Conservation (phyloP, 1,139 yeast species). For the Hemisphaericaspora subhashii region DNA sequence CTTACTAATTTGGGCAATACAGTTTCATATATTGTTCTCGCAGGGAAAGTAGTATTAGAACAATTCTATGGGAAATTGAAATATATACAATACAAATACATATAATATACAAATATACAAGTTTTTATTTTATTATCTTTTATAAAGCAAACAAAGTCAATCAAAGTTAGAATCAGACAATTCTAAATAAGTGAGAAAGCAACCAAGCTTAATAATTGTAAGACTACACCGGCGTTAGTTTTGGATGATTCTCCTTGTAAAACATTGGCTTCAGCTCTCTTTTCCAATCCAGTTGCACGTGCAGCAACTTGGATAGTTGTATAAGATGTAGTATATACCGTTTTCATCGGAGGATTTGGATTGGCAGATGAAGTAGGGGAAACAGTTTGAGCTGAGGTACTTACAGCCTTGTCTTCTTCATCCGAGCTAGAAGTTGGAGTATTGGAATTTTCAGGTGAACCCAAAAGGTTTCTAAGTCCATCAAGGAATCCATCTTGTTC, state of each 20-base stretch:
- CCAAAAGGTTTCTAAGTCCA: constrained; percentile 10
- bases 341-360: not conserved
- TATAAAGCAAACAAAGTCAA: no score
- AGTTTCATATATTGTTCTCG: constrained; percentile 38
- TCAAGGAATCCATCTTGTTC: constrained; percentile 9
- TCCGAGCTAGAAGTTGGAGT: not conserved
- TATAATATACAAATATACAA: no score
- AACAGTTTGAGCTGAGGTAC: no score
- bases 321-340: constrained; percentile 11
- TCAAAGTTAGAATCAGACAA: no score
- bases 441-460: not conserved
- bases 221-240: not conserved
- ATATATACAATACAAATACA: no score
- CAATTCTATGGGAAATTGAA: no score
- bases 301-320: constrained; percentile 9
- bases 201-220: not conserved
- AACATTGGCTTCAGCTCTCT: constrained; percentile 10
- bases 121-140: no score
- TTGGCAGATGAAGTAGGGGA: no score
- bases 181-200: no score
- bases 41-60: constrained; percentile 37
- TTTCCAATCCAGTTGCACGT: constrained; percentile 6
- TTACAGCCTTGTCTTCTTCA: no score
- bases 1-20: constrained; percentile 31
- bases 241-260: not conserved